Conservation (phyloP, 176 grass and related monocot genomes). For the Aegilops umbellulata region DNA sequence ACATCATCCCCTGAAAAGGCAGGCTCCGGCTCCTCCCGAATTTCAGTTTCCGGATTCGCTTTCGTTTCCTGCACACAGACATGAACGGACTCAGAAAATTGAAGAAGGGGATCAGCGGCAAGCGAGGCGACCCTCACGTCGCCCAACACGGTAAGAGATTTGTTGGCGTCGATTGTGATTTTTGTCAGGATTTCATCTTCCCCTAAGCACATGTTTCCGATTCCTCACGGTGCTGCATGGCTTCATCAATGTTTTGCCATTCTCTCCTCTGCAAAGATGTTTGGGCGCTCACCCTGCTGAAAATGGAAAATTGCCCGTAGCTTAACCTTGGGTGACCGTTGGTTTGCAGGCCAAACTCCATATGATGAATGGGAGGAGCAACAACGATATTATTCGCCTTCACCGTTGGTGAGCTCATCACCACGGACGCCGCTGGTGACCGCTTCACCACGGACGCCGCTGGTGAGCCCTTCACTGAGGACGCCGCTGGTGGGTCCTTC, state of each 20-base stretch:
- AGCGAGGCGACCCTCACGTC: conserved; percentile 8
- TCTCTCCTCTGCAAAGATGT: background rate
- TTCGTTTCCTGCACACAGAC: background rate
- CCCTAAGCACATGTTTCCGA: background rate
- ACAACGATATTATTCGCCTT: conserved; percentile 42
- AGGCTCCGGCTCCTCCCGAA: conserved; percentile 30
- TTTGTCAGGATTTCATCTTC: background rate
- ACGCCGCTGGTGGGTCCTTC: conserved; percentile 4
- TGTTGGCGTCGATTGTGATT: background rate
- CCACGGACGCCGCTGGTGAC: conserved; percentile 20
- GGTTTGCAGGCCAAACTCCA: conserved; percentile 39
- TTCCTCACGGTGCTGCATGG: background rate
- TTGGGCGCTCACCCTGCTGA: background rate
- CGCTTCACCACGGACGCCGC: conserved; percentile 42
- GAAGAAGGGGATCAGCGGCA: conserved; percentile 44
- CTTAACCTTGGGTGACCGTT: background rate
- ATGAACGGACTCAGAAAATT: conserved; percentile 38
- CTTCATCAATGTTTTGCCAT: background rate
- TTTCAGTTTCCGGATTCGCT: conserved; percentile 10
- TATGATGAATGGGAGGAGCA: conserved; percentile 54
- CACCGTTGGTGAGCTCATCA: conserved; percentile 25
- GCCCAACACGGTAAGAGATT: conserved; percentile 27
- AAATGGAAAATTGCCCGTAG: background rate
- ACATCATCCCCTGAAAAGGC: background rate
- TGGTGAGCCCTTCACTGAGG: conserved; percentile 37